Percentiles rank a stretch among this genome's conserved stretches.
These are phyloP conservation scores for Platanus orientalis DNA, from an alignment of 164 flowering plant species.

Conservation along the genomic window DNA sequence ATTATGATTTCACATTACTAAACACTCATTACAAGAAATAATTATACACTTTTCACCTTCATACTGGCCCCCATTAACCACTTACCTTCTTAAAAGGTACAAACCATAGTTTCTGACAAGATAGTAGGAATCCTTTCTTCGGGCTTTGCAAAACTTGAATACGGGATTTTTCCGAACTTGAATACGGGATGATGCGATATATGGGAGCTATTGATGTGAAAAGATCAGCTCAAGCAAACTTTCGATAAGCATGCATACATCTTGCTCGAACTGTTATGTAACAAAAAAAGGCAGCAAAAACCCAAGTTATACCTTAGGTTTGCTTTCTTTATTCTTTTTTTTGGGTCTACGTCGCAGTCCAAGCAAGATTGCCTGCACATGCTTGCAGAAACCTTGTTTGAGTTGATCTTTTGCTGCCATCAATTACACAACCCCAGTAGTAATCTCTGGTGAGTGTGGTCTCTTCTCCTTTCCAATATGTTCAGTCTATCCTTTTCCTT, in stretches of 20 bases:
- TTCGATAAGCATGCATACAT: too few relatives aligned
- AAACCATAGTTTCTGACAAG: background rate
- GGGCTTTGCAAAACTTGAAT: too few relatives aligned
- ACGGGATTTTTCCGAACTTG: conserved; percentile 95
- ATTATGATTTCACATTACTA: background rate
- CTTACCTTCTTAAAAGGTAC: background rate
- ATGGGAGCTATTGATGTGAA: conserved; percentile 96
- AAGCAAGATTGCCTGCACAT: too few relatives aligned
- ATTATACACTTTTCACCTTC: background rate
- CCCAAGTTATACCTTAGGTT: too few relatives aligned
- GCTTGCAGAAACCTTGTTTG: too few relatives aligned
- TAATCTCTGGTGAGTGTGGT: conserved; percentile 57
- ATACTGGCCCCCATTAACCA: background rate
- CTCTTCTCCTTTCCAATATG: background rate
- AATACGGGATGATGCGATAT: conserved; percentile 86
- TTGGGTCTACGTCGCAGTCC: too few relatives aligned
- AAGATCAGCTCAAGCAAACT: too few relatives aligned
- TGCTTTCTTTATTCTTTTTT: too few relatives aligned
- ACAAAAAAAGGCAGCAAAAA: too few relatives aligned
- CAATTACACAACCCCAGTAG: conserved; percentile 69
- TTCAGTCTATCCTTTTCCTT: background rate
- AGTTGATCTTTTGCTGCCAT: too few relatives aligned
- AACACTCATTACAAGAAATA: background rate
- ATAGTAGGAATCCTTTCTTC: background rate
- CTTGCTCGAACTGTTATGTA: too few relatives aligned